A percentile compares a stretch with the other conserved stretches of the same genome.
Evolutionary conservation across 208 protist species (phyloP).

Genomic region (Borovskyia barvae): DNA sequence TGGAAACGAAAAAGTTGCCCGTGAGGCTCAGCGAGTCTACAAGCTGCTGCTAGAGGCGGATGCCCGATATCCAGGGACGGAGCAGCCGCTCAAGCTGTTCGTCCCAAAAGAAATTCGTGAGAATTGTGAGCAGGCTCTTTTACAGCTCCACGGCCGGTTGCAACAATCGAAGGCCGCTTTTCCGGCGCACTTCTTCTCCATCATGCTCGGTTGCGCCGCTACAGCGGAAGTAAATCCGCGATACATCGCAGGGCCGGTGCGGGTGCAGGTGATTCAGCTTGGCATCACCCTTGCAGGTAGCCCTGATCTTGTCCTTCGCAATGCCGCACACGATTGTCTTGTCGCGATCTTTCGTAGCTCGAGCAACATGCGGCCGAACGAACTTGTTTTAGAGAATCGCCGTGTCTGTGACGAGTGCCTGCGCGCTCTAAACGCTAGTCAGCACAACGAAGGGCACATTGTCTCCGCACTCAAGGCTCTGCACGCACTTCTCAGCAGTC

Average conservation of each 20-base stretch:
- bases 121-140: slow-evolving; percentile 73
- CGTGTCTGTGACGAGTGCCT: slow-evolving; percentile 80
- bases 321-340: slow-evolving; percentile 83
- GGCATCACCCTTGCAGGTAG: slow-evolving; percentile 69
- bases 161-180: slow-evolving; percentile 53
- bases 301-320: slow-evolving; percentile 53
- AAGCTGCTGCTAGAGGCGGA: slow-evolving; percentile 70
- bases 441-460: slow-evolving; percentile 81
- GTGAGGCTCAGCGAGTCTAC: slow-evolving; percentile 78
- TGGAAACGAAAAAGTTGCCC: slow-evolving; percentile 56
- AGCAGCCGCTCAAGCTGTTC: slow-evolving; percentile 77
- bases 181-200: slow-evolving; percentile 69
- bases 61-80: slow-evolving; percentile 29
- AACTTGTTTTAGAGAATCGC: slow-evolving; percentile 80
- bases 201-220: slow-evolving; percentile 68
- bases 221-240: slow-evolving; percentile 76
- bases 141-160: slow-evolving; percentile 76
- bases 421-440: slow-evolving; percentile 71
- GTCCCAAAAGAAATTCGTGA: slow-evolving; percentile 86
- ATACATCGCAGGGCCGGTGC: slow-evolving; percentile 63
- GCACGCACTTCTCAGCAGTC: slow-evolving; percentile 73
- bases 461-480: slow-evolving; percentile 73
- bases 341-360: slow-evolving; percentile 75
- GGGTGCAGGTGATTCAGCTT: slow-evolving; percentile 68
- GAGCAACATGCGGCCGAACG: slow-evolving; percentile 65